These are phyloP conservation scores for Juglanconis sp. DNA, from an alignment of 2,329 filamentous ascomycete genomes.

Conservation along the genomic window DNA sequence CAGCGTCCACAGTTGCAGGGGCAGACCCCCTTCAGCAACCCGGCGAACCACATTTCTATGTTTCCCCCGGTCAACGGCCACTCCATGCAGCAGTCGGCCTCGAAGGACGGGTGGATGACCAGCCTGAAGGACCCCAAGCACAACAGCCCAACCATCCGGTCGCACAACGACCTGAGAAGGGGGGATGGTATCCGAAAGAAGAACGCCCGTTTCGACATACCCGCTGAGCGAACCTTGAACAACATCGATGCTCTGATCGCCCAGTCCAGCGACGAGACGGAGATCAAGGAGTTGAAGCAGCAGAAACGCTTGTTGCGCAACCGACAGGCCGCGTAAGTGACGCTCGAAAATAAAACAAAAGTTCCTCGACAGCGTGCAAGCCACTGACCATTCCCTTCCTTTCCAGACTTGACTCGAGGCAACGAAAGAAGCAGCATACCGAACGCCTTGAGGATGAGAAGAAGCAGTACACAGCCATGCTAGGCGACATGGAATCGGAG, in stretches of 20 bases:
- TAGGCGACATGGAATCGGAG: conserved; percentile 76
- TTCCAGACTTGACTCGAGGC: conserved; percentile 83
- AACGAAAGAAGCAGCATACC: conserved; percentile 97
- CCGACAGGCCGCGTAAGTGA: conserved; percentile 87
- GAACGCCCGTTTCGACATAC: conserved; percentile 97
- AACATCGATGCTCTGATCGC: conserved; percentile 94
- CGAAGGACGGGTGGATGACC: conserved; percentile 54
- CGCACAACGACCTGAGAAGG: conserved; percentile 72
- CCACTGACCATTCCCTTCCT: conserved; percentile 14
- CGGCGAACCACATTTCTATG: conserved; percentile 47
- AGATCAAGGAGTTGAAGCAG: conserved; percentile 97
- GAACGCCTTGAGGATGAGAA: conserved; percentile 96
- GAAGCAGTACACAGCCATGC: conserved; percentile 78
- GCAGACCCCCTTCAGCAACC: conserved; percentile 54
- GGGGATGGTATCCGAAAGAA: conserved; percentile 96
- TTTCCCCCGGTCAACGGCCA: conserved; percentile 48
- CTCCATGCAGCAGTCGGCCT: conserved; percentile 53
- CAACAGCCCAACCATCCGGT: conserved; percentile 67
- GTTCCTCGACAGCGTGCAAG: conserved; percentile 16
- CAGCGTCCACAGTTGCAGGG: conserved; percentile 47
- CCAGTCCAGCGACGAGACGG: conserved; percentile 82
- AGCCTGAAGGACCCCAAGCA: conserved; percentile 53
- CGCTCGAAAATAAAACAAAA: background rate
- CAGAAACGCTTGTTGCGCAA: conserved; percentile 94
- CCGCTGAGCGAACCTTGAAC: conserved; percentile 81